phyloP scores from a whole-genome alignment of 2,329 filamentous ascomycete species.

The Sordariomycetes sp. region DNA sequence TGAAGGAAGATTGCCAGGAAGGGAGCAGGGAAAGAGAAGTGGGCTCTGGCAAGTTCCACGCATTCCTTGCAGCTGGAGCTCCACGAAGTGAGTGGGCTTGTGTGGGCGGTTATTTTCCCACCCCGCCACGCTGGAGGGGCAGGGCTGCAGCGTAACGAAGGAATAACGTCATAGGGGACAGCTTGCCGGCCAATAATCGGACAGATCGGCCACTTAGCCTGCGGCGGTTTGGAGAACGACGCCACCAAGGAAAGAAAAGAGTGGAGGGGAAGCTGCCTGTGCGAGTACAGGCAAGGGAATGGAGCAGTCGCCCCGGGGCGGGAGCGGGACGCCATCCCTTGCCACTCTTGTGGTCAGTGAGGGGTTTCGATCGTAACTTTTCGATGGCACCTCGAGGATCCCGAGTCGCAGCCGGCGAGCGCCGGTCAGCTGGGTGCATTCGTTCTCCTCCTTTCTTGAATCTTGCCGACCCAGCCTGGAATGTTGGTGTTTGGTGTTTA shows the following conservation, averaged over 20 bases:
- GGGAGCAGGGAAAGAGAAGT: neutral
- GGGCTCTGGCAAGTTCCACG: neutral
- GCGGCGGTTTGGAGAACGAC: neutral
- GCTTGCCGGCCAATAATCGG: constrained; percentile 20
- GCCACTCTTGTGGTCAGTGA: neutral
- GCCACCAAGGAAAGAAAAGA: neutral
- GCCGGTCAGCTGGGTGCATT: no score
- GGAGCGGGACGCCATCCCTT: neutral
- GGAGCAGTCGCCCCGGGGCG: neutral
- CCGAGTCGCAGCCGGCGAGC: no score
- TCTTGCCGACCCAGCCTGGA: neutral
- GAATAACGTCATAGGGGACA: neutral
- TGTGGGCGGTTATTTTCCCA: neutral
- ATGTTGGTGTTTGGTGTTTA: neutral
- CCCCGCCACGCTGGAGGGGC: neutral
- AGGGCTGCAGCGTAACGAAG: neutral
- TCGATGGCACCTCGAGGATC: no score
- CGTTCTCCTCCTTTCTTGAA: neutral
- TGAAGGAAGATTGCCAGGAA: neutral
- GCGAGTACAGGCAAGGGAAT: neutral
- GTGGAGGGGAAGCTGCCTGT: neutral
- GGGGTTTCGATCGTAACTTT: no score
- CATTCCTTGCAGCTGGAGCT: neutral
- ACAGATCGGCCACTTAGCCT: constrained; percentile 14
- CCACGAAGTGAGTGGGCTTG: neutral